Evolutionary conservation across 2,329 filamentous ascomycete species (phyloP).

Genomic region (Aaosphaeria arxii): DNA sequence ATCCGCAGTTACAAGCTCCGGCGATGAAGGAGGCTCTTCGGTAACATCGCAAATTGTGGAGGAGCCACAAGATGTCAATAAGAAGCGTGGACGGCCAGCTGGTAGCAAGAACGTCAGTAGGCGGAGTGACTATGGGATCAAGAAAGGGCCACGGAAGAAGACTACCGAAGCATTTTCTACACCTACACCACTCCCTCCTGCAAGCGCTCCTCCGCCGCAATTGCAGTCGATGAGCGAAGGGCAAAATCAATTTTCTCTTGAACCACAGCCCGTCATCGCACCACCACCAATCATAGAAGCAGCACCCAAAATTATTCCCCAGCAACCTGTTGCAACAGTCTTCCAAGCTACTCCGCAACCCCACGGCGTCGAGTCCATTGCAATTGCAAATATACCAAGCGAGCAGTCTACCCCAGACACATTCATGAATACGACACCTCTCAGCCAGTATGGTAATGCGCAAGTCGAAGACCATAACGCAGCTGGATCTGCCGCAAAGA

Average conservation of each 20-base stretch:
- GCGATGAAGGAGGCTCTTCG: constrained; percentile 30
- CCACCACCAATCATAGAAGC: constrained; percentile 6
- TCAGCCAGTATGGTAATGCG: constrained; percentile 30
- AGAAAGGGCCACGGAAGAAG: constrained; percentile 47
- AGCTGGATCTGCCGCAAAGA: constrained; percentile 23
- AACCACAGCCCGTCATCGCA: constrained; percentile 13
- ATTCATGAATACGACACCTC: constrained; percentile 33
- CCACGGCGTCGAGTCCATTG: constrained; percentile 15
- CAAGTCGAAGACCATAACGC: constrained; percentile 21
- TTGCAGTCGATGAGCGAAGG: constrained; percentile 37
- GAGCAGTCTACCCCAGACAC: constrained; percentile 27
- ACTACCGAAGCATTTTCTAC: constrained; percentile 18
- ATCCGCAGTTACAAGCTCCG: constrained; percentile 35
- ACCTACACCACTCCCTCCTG: constrained; percentile 16
- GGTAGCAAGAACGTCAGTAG: constrained; percentile 48
- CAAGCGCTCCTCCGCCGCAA: constrained; percentile 22
- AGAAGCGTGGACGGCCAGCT: constrained; percentile 36
- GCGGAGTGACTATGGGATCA: constrained; percentile 47
- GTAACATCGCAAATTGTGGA: constrained; percentile 19
- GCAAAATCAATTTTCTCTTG: constrained; percentile 36
- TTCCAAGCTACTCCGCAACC: constrained; percentile 35
- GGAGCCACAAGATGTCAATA: constrained; percentile 17
- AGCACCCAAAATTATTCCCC: constrained; percentile 15
- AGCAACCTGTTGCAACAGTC: constrained; percentile 26
- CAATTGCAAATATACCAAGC: constrained; percentile 3